A percentile compares a stretch with the other conserved stretches of the same genome.
phyloP scores from a whole-genome alignment of 2,329 filamentous ascomycete species.

The Aspergillus novoparasiticus region DNA sequence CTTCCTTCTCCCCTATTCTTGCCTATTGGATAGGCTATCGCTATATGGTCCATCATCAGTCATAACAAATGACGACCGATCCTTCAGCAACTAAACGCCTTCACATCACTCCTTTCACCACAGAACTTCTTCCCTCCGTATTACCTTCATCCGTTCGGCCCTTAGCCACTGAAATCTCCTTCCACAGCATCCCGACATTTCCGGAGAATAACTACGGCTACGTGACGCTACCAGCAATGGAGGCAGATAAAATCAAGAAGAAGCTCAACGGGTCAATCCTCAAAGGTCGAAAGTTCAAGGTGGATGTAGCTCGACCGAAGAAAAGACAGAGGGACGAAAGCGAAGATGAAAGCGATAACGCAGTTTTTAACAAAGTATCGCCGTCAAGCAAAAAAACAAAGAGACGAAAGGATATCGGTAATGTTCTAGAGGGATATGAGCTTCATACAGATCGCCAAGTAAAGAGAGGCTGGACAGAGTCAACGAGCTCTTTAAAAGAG shows the following conservation, averaged over 20 bases:
- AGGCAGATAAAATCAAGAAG: slow-evolving; percentile 87
- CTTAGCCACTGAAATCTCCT: slow-evolving; percentile 79
- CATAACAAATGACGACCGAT: slow-evolving; percentile 24
- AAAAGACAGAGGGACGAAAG: slow-evolving; percentile 50
- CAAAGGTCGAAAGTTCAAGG: slow-evolving; percentile 79
- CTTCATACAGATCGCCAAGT: slow-evolving; percentile 75
- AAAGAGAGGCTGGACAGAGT: slow-evolving; percentile 86
- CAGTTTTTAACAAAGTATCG: slow-evolving; percentile 33
- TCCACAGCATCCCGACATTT: slow-evolving; percentile 81
- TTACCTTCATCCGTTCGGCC: slow-evolving; percentile 68
- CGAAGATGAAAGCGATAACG: slow-evolving; percentile 42
- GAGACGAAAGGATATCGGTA: slow-evolving; percentile 57
- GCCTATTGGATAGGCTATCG: background rate
- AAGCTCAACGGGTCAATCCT: slow-evolving; percentile 86
- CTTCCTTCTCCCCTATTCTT: background rate
- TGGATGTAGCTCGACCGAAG: slow-evolving; percentile 76
- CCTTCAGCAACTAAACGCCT: slow-evolving; percentile 56
- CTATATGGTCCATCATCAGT: background rate
- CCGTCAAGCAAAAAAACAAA: slow-evolving; percentile 45
- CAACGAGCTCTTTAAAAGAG: slow-evolving; percentile 51
- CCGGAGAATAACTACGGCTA: slow-evolving; percentile 91
- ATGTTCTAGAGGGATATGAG: slow-evolving; percentile 67
- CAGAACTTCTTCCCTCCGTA: slow-evolving; percentile 71
- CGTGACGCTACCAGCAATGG: slow-evolving; percentile 75
- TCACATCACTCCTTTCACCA: slow-evolving; percentile 84